Evolutionary conservation across 75 land plant species (phyloP).

Genomic region (Pseudotsuga menziesii): DNA sequence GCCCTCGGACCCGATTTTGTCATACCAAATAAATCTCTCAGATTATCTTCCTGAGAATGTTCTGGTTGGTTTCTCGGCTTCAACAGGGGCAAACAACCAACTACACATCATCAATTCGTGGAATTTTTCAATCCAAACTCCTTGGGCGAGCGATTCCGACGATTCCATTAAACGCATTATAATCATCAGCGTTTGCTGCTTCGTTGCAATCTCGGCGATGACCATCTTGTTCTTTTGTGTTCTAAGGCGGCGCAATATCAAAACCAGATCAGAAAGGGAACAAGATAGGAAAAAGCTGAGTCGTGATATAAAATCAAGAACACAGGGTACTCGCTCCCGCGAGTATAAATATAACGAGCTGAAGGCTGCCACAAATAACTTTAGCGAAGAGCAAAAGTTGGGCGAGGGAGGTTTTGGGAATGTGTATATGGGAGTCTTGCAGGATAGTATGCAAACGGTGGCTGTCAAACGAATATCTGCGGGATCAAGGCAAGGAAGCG

Average conservation of each 20-base stretch:
- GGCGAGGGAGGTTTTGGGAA: slow-evolving; percentile 21
- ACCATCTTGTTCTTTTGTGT: too few species aligned
- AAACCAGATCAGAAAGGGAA: neutral
- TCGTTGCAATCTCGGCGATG: too few species aligned
- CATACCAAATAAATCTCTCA: neutral
- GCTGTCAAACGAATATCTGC: slow-evolving; percentile 18
- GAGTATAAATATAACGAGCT: slow-evolving; percentile 10
- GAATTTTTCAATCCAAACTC: neutral
- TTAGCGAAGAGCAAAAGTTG: slow-evolving; percentile 1
- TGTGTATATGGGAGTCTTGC: slow-evolving; percentile 13
- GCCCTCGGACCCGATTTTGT: neutral
- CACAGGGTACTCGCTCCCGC: neutral
- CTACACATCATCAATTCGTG: neutral
- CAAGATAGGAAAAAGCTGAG: neutral
- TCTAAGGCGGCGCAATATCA: too few species aligned
- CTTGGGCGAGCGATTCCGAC: neutral
- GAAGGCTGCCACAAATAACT: slow-evolving; percentile 4
- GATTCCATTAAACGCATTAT: too few species aligned
- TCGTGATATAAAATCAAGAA: neutral
- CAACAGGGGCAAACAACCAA: neutral
- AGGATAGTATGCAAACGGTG: neutral
- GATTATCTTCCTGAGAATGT: neutral
- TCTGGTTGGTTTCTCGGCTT: neutral
- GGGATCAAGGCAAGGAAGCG: slow-evolving; percentile 21
- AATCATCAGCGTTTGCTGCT: too few species aligned